Evolutionary conservation across 768 basidiomycete species (phyloP), one percentile per base, ranked within the genome.

Genomic region (Ramaria sp.): DNA sequence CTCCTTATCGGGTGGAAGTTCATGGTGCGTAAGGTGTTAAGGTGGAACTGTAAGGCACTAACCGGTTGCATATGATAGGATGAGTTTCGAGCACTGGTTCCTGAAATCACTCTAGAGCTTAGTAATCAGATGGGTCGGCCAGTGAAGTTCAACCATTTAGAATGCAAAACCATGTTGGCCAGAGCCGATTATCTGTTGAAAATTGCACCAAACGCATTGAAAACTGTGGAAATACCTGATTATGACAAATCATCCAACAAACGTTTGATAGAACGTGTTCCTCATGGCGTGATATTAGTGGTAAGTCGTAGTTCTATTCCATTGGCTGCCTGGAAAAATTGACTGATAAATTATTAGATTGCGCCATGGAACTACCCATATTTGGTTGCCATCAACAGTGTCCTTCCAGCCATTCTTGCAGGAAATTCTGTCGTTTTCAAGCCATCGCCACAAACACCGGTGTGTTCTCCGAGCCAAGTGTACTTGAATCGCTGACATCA

Each of bases 381-480:
- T 69, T 81, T 98, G 30, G 84, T 83, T 34, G 81, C 89, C 36
- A 78, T 97, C 67, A 99, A 99, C 68, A 83, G 89, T 3, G 81
- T 98, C 49, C 77, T 99, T 22, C 96, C 96, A 1, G 89, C 92
- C 0, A 72, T 99, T 59, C 72, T 98, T 27, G 82, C 94, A 61
- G 88, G 96, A 28, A 98, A 99, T 65, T 69, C 88, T 0, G 88
- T 97, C 10, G 66, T 99, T 43, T 72, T 98, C 64, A 99, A 98
- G 66, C 95, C 96, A 0, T 95, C 93, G 1, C 96, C 96, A 0
- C 96, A 99, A 64, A 97, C 94, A 0, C 95, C 96, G 4, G 63
- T 64, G 44, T 13, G 60, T 24, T 15, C 41, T 32, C 28, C 22
- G 49, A 18, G 54, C 6, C 28, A 13, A 36, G 34, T 16, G 47